Conservation (phyloP, 2,329 filamentous ascomycete genomes). For the Nectriaceae sp. region DNA sequence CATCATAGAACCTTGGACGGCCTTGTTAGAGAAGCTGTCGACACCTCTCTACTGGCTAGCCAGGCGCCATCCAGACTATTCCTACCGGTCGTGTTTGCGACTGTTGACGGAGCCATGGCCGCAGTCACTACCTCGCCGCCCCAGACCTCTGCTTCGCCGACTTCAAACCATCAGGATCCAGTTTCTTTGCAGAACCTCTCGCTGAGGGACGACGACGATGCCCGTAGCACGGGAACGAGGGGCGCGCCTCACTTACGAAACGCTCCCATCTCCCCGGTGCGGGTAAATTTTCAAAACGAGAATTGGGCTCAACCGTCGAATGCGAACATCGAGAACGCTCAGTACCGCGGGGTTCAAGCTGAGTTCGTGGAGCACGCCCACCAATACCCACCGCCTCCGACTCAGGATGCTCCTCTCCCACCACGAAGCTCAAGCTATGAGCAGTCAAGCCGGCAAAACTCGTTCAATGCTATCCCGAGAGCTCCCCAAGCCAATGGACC, state of each 20-base stretch:
- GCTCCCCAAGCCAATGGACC: constrained; percentile 6
- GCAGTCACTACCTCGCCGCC: constrained; percentile 38
- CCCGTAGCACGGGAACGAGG: constrained; percentile 10
- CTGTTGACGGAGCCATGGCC: constrained; percentile 31
- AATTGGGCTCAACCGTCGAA: constrained; percentile 56
- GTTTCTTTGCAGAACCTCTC: not conserved
- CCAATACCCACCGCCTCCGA: constrained; percentile 24
- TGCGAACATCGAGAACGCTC: constrained; percentile 49
- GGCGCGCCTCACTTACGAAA: constrained; percentile 50
- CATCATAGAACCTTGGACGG: not conserved
- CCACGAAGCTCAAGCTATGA: constrained; percentile 14
- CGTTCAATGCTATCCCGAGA: constrained; percentile 7
- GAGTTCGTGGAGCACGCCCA: constrained; percentile 27
- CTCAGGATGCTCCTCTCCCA: constrained; percentile 40
- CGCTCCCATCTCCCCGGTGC: constrained; percentile 57
- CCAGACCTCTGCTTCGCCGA: constrained; percentile 30
- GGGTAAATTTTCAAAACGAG: constrained; percentile 54
- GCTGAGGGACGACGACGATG: not conserved
- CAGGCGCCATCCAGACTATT: too few relatives aligned
- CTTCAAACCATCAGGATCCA: constrained; percentile 16
- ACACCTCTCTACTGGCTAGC: too few relatives aligned
- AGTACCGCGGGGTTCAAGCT: constrained; percentile 27
- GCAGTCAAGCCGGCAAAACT: constrained; percentile 13
- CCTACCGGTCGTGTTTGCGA: not conserved
- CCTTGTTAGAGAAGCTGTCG: not conserved